phyloP scores from a whole-genome alignment of 2,329 filamentous ascomycete species.

The Pseudocercospora ulei region DNA sequence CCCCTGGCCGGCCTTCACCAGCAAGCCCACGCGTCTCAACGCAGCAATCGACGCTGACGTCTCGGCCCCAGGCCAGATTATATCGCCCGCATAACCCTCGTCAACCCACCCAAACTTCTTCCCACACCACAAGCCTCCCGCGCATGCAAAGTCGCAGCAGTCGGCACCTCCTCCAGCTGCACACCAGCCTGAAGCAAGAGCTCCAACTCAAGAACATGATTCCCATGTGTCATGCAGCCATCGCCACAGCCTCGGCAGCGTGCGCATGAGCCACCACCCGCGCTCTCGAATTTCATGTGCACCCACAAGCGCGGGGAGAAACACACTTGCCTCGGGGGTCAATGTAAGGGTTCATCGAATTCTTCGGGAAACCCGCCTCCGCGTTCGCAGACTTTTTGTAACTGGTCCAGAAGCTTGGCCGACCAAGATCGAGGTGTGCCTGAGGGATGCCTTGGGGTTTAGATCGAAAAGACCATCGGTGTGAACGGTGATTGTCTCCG shows the following conservation, averaged over 20 bases:
- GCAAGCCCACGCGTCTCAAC: slow-evolving; percentile 45
- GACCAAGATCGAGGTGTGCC: slow-evolving; percentile 40
- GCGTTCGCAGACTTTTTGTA: slow-evolving; percentile 29
- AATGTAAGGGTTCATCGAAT: slow-evolving; percentile 40
- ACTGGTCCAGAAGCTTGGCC: slow-evolving; percentile 39
- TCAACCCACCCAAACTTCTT: slow-evolving; percentile 47
- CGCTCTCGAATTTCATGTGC: slow-evolving; percentile 36
- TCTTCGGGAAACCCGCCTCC: slow-evolving; percentile 20
- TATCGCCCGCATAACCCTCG: slow-evolving; percentile 44
- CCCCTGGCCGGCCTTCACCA: slow-evolving; percentile 50
- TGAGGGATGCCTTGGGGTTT: slow-evolving; percentile 36
- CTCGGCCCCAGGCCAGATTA: slow-evolving; percentile 44
- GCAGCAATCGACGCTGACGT: slow-evolving; percentile 39
- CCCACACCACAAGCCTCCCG: slow-evolving; percentile 49
- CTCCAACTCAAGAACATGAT: slow-evolving; percentile 47
- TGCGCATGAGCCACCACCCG: slow-evolving; percentile 31
- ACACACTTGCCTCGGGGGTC: slow-evolving; percentile 48
- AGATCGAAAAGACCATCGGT: slow-evolving; percentile 44
- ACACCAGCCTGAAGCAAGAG: slow-evolving; percentile 47
- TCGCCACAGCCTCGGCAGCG: slow-evolving; percentile 28
- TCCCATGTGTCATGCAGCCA: slow-evolving; percentile 42
- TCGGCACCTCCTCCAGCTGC: slow-evolving; percentile 44
- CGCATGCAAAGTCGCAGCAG: slow-evolving; percentile 45
- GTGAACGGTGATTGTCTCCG: slow-evolving; percentile 34
- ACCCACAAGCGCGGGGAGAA: slow-evolving; percentile 48